Percentiles rank a stretch among this genome's conserved stretches.
Evolutionary conservation across 2,329 filamentous ascomycete genomes (phyloP).

Genomic region (Fusarium xyrophilum): DNA sequence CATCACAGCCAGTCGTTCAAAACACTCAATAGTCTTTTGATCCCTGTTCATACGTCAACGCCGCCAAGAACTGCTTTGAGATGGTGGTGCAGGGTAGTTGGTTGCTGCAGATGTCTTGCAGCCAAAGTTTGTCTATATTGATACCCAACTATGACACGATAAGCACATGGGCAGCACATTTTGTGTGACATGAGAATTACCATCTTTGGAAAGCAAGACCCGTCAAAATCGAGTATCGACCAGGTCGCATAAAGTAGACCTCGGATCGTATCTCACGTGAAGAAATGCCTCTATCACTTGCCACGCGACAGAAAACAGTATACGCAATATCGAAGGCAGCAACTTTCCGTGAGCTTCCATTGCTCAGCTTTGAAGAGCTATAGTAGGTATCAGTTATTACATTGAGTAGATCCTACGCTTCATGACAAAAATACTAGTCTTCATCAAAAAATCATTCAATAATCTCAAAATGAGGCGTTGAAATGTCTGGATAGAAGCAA

Average conservation of each 20-base stretch:
- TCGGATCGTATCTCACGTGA: not conserved
- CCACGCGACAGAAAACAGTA: not conserved
- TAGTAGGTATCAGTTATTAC: too few relatives aligned
- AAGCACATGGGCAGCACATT: not conserved
- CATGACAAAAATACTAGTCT: not conserved
- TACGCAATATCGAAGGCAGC: not conserved
- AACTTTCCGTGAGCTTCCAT: not conserved
- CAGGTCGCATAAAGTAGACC: not conserved
- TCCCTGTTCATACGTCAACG: not conserved
- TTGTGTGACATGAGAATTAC: not conserved
- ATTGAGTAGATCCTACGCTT: not conserved
- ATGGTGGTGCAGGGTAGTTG: conserved; percentile 27
- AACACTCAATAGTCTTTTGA: not conserved
- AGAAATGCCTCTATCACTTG: not conserved
- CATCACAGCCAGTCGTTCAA: not conserved
- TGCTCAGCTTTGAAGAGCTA: too few relatives aligned
- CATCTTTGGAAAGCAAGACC: not conserved
- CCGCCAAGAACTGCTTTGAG: not conserved
- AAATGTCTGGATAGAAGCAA: conserved; percentile 18
- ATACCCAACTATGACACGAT: not conserved
- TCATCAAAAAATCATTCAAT: conserved; percentile 1
- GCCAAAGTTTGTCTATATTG: not conserved
- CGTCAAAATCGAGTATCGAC: not conserved
- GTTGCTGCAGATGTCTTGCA: conserved; percentile 9
- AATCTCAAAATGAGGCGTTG: conserved; percentile 19